These are phyloP conservation scores for Acanthamoeba divionensis DNA, from an alignment of 208 protist species.

Conservation along the genomic window DNA sequence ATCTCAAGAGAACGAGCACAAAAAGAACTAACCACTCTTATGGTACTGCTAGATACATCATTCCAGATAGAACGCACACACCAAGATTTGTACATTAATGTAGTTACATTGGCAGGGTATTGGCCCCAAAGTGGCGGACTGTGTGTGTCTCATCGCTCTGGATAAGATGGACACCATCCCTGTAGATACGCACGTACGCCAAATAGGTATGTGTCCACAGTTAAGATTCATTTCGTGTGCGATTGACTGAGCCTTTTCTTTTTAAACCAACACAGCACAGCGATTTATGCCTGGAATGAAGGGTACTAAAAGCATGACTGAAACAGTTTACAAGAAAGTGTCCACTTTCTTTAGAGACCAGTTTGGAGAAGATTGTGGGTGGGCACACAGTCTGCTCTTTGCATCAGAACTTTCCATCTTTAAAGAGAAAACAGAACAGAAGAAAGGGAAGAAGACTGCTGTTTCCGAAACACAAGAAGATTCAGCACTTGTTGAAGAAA, in stretches of 20 bases:
- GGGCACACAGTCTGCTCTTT: conserved; percentile 65
- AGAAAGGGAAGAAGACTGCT: conserved; percentile 38
- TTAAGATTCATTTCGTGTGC: background rate
- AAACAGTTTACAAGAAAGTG: conserved; percentile 41
- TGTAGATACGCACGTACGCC: conserved; percentile 72
- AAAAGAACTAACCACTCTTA: conserved; percentile 48
- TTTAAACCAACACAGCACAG: conserved; percentile 7
- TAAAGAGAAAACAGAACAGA: background rate
- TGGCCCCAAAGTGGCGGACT: conserved; percentile 72
- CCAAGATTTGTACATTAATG: background rate
- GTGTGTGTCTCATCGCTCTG: conserved; percentile 68
- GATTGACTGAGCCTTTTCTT: background rate
- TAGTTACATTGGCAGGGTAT: background rate
- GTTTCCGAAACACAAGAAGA: background rate
- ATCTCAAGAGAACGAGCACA: background rate
- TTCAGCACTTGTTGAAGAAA: background rate
- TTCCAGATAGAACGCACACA: background rate
- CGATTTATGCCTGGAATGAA: conserved; percentile 50
- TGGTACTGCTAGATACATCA: conserved; percentile 38
- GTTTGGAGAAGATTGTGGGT: conserved; percentile 56
- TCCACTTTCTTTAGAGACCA: conserved; percentile 22
- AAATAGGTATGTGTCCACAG: conserved; percentile 57
- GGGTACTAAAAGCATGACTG: background rate
- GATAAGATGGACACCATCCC: background rate
- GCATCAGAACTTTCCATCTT: conserved; percentile 55